Evolutionary conservation across 2,329 filamentous ascomycete genomes (phyloP).

Genomic region (Clonostachys rhizophaga): DNA sequence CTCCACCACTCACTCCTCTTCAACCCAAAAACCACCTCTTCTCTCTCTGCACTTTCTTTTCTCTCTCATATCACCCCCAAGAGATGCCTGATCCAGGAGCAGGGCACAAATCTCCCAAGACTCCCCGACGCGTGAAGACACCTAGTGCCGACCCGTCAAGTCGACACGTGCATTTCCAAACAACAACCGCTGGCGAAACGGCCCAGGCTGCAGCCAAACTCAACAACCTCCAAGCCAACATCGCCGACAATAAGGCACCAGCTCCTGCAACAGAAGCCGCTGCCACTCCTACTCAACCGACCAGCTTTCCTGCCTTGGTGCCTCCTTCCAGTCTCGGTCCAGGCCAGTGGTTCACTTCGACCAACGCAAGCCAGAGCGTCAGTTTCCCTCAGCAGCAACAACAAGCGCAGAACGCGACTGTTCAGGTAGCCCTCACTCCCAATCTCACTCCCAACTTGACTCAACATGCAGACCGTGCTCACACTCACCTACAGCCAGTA

Average conservation of each 20-base stretch:
- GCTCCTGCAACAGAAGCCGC: background rate
- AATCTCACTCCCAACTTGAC: too few species aligned
- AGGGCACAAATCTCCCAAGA: conserved; percentile 20
- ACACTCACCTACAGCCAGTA: too few species aligned
- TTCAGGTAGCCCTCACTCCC: too few species aligned
- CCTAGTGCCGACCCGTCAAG: conserved; percentile 8
- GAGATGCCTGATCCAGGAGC: conserved; percentile 17
- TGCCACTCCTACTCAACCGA: conserved; percentile 8
- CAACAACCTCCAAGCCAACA: background rate
- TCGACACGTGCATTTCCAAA: conserved; percentile 23
- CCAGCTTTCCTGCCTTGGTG: conserved; percentile 20
- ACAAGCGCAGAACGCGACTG: too few species aligned
- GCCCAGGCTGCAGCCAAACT: background rate
- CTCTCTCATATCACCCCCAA: background rate
- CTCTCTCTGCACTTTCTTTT: background rate
- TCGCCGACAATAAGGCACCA: conserved; percentile 4
- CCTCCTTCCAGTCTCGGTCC: conserved; percentile 5
- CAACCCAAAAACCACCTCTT: too few species aligned
- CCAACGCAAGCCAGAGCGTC: conserved; percentile 24
- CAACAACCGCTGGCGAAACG: background rate
- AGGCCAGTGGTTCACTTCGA: conserved; percentile 13
- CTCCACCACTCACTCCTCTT: background rate
- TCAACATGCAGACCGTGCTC: too few species aligned
- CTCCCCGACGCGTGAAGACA: conserved; percentile 16
- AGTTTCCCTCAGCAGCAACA: conserved; percentile 2